Evolutionary conservation across 306 rosid species (phyloP).

Genomic region (Lathyrus tuberosus): DNA sequence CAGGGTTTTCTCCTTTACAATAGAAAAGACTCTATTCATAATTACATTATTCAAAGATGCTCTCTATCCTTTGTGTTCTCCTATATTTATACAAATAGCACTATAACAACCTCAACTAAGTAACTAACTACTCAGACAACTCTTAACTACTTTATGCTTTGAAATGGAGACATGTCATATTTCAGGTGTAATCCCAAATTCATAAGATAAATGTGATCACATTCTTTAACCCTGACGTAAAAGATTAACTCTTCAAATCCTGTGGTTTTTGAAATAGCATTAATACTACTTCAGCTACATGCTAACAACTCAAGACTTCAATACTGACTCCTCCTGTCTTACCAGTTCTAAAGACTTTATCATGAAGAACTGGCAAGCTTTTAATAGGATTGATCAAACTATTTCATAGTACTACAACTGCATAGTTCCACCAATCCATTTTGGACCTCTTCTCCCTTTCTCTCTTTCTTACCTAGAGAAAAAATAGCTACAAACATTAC

Average conservation of each 20-base stretch:
- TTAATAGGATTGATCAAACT: background rate
- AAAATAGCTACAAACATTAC: background rate
- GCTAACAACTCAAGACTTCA: constrained; percentile 2
- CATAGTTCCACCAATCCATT: background rate
- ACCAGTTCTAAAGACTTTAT: background rate
- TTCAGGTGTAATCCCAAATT: constrained; percentile 3
- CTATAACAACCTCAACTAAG: no score
- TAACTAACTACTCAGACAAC: no score
- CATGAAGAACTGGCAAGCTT: background rate
- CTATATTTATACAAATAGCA: no score
- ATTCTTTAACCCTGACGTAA: background rate
- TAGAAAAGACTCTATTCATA: no score
- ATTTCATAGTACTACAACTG: background rate
- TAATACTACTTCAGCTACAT: constrained; percentile 3
- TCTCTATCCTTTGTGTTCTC: no score
- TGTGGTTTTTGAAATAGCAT: background rate
- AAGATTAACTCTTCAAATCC: constrained; percentile 5
- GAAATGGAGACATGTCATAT: background rate
- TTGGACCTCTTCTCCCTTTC: background rate
- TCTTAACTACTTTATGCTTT: background rate
- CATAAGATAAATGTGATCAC: background rate
- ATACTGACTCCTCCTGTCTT: constrained; percentile 18
- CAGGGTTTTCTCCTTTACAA: no score
- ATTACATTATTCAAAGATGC: no score
- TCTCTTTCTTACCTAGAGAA: constrained; percentile 14